Evolutionary conservation across 345 rosid species (phyloP).

Genomic region (Toxicodendron radicans): DNA sequence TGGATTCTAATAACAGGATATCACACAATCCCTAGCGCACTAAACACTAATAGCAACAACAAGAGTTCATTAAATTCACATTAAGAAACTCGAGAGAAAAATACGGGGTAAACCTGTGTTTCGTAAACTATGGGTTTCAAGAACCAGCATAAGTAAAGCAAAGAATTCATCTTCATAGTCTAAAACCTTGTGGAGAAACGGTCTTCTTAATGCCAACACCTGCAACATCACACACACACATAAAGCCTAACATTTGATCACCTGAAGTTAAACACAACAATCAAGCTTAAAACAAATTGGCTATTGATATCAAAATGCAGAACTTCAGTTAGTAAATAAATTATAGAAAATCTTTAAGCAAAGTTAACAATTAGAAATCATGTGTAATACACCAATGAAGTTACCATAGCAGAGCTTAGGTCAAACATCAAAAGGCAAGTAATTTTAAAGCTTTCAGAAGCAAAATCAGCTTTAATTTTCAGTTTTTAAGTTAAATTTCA

Average conservation of each 20-base stretch:
- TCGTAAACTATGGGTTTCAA: conserved; percentile 91
- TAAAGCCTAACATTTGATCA: conserved; percentile 9
- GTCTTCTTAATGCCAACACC: conserved; percentile 94
- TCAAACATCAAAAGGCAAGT: background rate
- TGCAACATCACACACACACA: conserved; percentile 36
- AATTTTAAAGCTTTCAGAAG: background rate
- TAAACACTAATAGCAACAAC: background rate
- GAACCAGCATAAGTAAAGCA: conserved; percentile 81
- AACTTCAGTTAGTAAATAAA: background rate
- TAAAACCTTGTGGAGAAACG: conserved; percentile 80
- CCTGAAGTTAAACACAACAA: background rate
- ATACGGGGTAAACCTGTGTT: conserved; percentile 66
- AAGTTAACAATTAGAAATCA: background rate
- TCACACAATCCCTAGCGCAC: background rate
- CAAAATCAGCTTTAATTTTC: conserved; percentile 10
- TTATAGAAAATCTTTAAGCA: no score
- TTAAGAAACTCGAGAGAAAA: background rate
- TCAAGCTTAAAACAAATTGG: background rate
- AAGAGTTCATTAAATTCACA: background rate
- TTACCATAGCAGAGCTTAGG: background rate
- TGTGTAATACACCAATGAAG: background rate
- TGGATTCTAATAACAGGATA: background rate
- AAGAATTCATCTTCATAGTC: conserved; percentile 97
- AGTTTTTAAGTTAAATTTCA: background rate
- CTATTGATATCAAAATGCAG: no score